These are phyloP conservation scores for Hyaloscypha variabilis DNA, from an alignment of 495 filamentous ascomycete species.

Conservation along the genomic window DNA sequence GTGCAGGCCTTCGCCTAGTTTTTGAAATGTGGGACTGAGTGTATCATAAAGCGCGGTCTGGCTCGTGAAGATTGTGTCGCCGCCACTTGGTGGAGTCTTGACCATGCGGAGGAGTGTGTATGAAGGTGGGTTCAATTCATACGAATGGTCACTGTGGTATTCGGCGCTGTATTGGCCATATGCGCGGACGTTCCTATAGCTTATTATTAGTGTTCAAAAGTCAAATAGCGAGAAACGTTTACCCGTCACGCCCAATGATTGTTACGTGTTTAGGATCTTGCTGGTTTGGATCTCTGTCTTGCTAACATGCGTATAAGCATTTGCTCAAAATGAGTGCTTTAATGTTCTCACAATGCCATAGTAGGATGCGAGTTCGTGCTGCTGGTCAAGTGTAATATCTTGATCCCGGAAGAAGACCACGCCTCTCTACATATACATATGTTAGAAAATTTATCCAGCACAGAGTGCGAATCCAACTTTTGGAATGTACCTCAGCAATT, in stretches of 20 bases:
- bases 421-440: too few species aligned
- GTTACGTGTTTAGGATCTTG: too few species aligned
- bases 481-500: slow-evolving; percentile 45
- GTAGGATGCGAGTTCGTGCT: slow-evolving; percentile 53
- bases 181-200: too few species aligned
- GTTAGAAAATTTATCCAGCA: too few species aligned
- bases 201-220: too few species aligned
- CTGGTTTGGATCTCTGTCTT: slow-evolving; percentile 18
- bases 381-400: slow-evolving; percentile 49
- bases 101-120: slow-evolving; percentile 58
- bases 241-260: too few species aligned
- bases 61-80: slow-evolving; percentile 55
- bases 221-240: too few species aligned
- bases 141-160: slow-evolving; percentile 44
- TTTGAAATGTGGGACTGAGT: slow-evolving; percentile 46
- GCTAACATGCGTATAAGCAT: slow-evolving; percentile 49
- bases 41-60: slow-evolving; percentile 54
- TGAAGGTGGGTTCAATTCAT: too few species aligned
- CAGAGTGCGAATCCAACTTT: too few species aligned
- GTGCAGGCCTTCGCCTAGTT: slow-evolving; percentile 51
- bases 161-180: slow-evolving; percentile 45
- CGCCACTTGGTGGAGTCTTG: slow-evolving; percentile 53
- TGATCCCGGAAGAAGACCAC: slow-evolving; percentile 54
- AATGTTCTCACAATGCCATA: slow-evolving; percentile 51
- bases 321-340: slow-evolving; percentile 48